Evolutionary conservation across 306 rosid species (phyloP).

Genomic region (Rosa lucieae): DNA sequence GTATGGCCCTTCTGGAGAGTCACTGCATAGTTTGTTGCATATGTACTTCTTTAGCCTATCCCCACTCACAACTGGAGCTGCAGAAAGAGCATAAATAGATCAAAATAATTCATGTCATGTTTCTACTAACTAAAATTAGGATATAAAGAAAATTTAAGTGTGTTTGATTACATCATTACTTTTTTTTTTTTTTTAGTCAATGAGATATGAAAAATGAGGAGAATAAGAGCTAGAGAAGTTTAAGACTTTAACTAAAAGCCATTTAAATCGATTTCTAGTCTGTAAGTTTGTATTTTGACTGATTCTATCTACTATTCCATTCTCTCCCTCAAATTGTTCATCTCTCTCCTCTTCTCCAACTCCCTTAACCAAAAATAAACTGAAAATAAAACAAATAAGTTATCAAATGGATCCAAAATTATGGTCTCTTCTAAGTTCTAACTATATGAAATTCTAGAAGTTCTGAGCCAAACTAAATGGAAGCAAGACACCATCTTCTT

Average conservation of each 20-base stretch:
- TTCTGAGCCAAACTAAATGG: not conserved
- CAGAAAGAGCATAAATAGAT: constrained; percentile 21
- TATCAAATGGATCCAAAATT: not conserved
- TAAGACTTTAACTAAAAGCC: not conserved
- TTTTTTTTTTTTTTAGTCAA: not conserved
- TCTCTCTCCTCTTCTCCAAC: not conserved
- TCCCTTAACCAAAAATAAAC: not conserved
- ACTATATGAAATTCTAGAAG: not conserved
- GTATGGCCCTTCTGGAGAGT: constrained; percentile 71
- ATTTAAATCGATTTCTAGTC: not conserved
- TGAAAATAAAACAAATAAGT: not conserved
- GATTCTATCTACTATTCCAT: not conserved
- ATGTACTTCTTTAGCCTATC: constrained; percentile 84
- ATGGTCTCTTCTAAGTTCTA: not conserved
- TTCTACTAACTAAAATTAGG: not conserved
- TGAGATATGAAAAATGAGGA: not conserved
- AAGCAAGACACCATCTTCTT: not conserved
- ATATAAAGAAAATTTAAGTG: not conserved
- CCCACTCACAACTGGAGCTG: constrained; percentile 73
- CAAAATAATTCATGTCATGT: not conserved
- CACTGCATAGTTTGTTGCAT: constrained; percentile 67
- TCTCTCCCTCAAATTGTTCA: not conserved
- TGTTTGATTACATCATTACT: not conserved
- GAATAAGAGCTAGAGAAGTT: not conserved
- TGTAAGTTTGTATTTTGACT: not conserved